Evolutionary conservation across 192 early-diverging fungal species (phyloP).

Genomic region (Endogone sp.): DNA sequence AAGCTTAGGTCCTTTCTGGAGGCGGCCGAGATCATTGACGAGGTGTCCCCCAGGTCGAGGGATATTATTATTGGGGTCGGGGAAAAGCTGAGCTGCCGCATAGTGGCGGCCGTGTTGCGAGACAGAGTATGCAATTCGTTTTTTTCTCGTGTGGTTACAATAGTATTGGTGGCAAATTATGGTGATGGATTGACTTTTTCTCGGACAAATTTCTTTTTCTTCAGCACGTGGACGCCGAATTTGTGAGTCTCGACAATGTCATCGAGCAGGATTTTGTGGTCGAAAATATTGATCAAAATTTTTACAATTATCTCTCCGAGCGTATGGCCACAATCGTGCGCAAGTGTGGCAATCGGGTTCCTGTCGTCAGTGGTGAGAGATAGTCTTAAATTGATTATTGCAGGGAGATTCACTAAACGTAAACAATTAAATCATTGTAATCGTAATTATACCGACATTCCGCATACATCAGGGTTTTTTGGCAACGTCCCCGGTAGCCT

Average conservation of each 20-base stretch:
- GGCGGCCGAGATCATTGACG: slow-evolving; percentile 89
- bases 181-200: background rate
- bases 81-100: slow-evolving; percentile 90
- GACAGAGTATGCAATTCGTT: slow-evolving; percentile 36
- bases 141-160: slow-evolving; percentile 12
- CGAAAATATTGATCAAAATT: slow-evolving; percentile 82
- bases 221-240: slow-evolving; percentile 77
- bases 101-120: slow-evolving; percentile 80
- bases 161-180: background rate
- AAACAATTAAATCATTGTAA: no score
- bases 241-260: slow-evolving; percentile 85
- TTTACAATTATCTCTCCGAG: slow-evolving; percentile 89
- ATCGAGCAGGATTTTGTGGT: slow-evolving; percentile 79
- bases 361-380: slow-evolving; percentile 80
- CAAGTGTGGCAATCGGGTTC: slow-evolving; percentile 64
- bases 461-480: slow-evolving; percentile 90
- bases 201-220: background rate
- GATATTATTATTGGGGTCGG: slow-evolving; percentile 94
- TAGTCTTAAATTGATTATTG: no score
- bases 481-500: slow-evolving; percentile 96
- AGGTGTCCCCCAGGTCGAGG: slow-evolving; percentile 92
- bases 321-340: slow-evolving; percentile 58
- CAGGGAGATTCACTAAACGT: no score
- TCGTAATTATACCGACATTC: no score
- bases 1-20: slow-evolving; percentile 82